phyloP scores from a whole-genome alignment of 2,329 filamentous ascomycete genomes.

The Coniochaeta prunicola region DNA sequence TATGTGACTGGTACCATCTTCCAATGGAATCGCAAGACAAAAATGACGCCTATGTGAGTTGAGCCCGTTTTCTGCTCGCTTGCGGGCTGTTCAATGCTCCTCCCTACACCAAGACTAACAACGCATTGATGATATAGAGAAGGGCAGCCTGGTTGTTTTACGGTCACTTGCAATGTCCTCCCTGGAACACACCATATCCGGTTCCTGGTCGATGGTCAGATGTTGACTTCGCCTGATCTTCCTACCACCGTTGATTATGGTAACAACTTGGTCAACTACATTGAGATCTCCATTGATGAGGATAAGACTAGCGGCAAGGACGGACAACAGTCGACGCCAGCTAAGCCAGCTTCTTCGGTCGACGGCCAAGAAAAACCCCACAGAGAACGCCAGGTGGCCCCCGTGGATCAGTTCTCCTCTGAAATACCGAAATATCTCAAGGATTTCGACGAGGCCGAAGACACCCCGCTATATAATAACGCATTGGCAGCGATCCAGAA shows the following conservation, averaged over 20 bases:
- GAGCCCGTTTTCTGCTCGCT: not conserved
- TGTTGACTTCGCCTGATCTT: constrained; percentile 79
- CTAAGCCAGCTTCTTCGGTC: constrained; percentile 23
- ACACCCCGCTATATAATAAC: constrained; percentile 65
- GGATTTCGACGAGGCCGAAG: constrained; percentile 80
- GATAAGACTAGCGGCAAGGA: constrained; percentile 20
- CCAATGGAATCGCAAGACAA: constrained; percentile 92
- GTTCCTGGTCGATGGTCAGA: constrained; percentile 90
- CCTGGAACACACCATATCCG: constrained; percentile 95
- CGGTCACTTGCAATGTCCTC: constrained; percentile 72
- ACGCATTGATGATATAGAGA: constrained; percentile 29
- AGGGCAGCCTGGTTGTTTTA: constrained; percentile 57
- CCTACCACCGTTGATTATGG: constrained; percentile 97
- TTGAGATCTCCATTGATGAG: constrained; percentile 81
- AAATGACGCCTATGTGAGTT: constrained; percentile 76
- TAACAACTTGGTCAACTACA: constrained; percentile 97
- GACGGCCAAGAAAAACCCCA: constrained; percentile 36
- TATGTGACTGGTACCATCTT: constrained; percentile 98
- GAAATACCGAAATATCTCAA: constrained; percentile 78
- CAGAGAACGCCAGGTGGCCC: constrained; percentile 48
- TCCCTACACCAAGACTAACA: not conserved
- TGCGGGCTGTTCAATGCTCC: too few species aligned
- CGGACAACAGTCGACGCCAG: constrained; percentile 19
- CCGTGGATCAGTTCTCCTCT: constrained; percentile 56
- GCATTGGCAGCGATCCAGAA: constrained; percentile 70